phyloP scores from a whole-genome alignment of 371 early-diverging fungal genomes.

The Lichtheimia hyalospora region DNA sequence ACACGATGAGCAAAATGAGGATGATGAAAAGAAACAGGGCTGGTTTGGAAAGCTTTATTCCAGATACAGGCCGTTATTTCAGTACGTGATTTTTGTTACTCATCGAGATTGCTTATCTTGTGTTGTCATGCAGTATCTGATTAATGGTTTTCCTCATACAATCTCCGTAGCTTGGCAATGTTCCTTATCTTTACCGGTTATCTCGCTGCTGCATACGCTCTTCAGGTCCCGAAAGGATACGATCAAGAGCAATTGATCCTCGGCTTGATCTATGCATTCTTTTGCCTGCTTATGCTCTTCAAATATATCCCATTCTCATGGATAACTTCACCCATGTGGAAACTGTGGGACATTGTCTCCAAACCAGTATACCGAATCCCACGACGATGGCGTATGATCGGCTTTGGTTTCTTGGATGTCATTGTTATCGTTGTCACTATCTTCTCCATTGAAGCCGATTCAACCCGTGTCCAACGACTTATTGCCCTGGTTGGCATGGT shows the following conservation, averaged over 20 bases:
- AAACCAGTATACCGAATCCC: constrained; percentile 25
- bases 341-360: constrained; percentile 8
- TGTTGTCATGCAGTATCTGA: background rate
- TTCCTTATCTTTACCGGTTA: constrained; percentile 45
- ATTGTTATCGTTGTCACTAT: constrained; percentile 60
- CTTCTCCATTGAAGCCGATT: constrained; percentile 53
- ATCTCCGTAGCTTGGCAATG: constrained; percentile 23
- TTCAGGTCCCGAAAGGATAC: constrained; percentile 46
- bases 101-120: background rate
- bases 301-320: constrained; percentile 30
- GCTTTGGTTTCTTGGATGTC: constrained; percentile 38
- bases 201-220: constrained; percentile 34
- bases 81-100: background rate
- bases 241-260: constrained; percentile 35
- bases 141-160: background rate
- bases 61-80: background rate
- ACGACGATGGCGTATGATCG: constrained; percentile 9
- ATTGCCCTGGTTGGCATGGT: constrained; percentile 78
- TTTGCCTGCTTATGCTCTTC: constrained; percentile 25
- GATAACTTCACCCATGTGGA: constrained; percentile 22
- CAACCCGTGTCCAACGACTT: constrained; percentile 70
- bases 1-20: no score
- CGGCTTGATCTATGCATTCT: constrained; percentile 35
- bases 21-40: no score
- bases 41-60: background rate